Evolutionary conservation across 2,329 filamentous ascomycete species (phyloP), one percentile per base, ranked within the genome.

Genomic region (Trichoderma sp.): DNA sequence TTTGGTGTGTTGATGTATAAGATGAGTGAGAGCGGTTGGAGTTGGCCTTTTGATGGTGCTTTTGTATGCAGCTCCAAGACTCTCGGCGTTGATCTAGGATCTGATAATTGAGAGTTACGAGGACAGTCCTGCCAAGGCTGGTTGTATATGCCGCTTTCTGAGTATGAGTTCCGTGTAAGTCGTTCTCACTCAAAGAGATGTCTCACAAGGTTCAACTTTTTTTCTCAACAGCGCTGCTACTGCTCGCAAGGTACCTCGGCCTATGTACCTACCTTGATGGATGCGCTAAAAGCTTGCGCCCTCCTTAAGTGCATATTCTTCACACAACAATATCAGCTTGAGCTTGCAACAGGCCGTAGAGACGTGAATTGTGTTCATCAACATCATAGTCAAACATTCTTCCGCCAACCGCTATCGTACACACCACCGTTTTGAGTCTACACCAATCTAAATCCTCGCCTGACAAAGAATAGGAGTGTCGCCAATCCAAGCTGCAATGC

Each of bases 251-350:
- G 34, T 39, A 39, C 34, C 3, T 39, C 34, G 34, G 34, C 5
- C 6, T n/a, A 34, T 52, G 50, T 34, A 52, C 26, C 50, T 34
- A 52, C 26, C 50, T 34, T 57, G 30, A 44, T 43, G 17, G 30
- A 9, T 15, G 47, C 59, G 59, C 59, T 62, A 62, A 64, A 1
- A 39, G n/a, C 52, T 60, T 59, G 34, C 48, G 58, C 56, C 72
- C 73, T 74, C 72, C 72, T 69, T 74, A 74, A 73, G 63, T 74
- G 67, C 74, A 74, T 74, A 71, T 64, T 34, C 30, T 12, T 34
- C 52, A 44, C 19, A 48, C 24, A 30, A 6, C 24, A 44, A 44
- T 52, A 52, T n/a, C 34, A 41, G 3, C 9, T 41, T 9, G 50
- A 9, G 12, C n/a, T 15, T 30, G 47, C 50, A 62, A 34, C 19